Evolutionary conservation across 495 filamentous ascomycete genomes (phyloP).

Genomic region (Schizothecium vesticola): DNA sequence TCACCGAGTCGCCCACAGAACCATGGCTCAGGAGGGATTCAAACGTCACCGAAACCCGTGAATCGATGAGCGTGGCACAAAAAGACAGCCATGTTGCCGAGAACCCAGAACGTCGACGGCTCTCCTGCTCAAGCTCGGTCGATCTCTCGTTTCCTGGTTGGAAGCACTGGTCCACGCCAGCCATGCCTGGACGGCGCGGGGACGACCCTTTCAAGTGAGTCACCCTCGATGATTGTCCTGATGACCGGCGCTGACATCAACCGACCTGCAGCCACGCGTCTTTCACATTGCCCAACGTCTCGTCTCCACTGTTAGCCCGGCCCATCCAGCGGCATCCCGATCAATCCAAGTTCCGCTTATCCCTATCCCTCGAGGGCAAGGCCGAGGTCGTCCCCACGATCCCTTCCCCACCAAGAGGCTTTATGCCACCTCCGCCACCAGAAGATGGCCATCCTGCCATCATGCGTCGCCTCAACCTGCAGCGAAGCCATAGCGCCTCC

Average conservation of each 20-base stretch:
- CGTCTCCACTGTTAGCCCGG: conserved; percentile 20
- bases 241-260: conserved; percentile 3
- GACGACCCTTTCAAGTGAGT: conserved; percentile 37
- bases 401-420: conserved; percentile 62
- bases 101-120: background rate
- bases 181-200: conserved; percentile 22
- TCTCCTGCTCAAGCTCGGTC: conserved; percentile 29
- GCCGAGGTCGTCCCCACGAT: conserved; percentile 68
- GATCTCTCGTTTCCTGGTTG: conserved; percentile 38
- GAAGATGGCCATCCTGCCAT: conserved; percentile 43
- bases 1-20: background rate
- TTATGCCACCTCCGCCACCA: conserved; percentile 22
- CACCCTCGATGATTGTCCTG: background rate
- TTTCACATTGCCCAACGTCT: conserved; percentile 33
- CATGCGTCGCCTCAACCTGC: conserved; percentile 48
- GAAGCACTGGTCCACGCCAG: conserved; percentile 33
- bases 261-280: conserved; percentile 27
- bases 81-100: background rate
- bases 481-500: conserved; percentile 50
- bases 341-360: conserved; percentile 55
- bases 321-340: conserved; percentile 24
- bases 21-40: background rate
- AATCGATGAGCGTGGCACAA: background rate
- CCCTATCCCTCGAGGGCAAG: conserved; percentile 74
- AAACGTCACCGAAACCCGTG: background rate